A percentile compares a stretch with the other conserved stretches of the same genome.
Evolutionary conservation across 2,329 filamentous ascomycete species (phyloP).

Genomic region (Mariannaea elegans): DNA sequence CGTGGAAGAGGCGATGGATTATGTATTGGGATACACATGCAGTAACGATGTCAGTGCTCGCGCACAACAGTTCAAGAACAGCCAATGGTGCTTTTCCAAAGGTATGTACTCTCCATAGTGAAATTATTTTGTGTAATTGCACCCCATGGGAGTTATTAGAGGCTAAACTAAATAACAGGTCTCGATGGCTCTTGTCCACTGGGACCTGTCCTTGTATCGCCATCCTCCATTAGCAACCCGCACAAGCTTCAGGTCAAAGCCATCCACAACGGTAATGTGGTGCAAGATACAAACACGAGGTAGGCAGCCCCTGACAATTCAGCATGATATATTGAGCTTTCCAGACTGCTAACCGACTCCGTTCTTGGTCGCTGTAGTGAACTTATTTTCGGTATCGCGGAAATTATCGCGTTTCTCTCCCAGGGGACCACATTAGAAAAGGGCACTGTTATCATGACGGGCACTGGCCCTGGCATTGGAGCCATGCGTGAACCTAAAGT

Average conservation of each 20-base stretch:
- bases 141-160: too few relatives aligned
- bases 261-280: slow-evolving; percentile 46
- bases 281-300: slow-evolving; percentile 48
- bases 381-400: slow-evolving; percentile 67
- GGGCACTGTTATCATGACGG: slow-evolving; percentile 70
- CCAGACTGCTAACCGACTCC: background rate
- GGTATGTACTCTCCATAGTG: slow-evolving; percentile 28
- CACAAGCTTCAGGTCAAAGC: slow-evolving; percentile 44
- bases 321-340: background rate
- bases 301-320: background rate
- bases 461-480: slow-evolving; percentile 59
- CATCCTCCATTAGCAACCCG: slow-evolving; percentile 42
- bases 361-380: slow-evolving; percentile 31
- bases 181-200: slow-evolving; percentile 62
- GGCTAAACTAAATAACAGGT: background rate
- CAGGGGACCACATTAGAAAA: slow-evolving; percentile 67
- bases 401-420: slow-evolving; percentile 65
- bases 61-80: slow-evolving; percentile 48
- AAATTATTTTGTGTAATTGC: too few relatives aligned
- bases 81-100: slow-evolving; percentile 55
- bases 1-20: slow-evolving; percentile 47
- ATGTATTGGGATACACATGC: slow-evolving; percentile 51
- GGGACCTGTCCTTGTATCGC: slow-evolving; percentile 48
- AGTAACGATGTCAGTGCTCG: slow-evolving; percentile 51
- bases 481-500: slow-evolving; percentile 51